A percentile compares a stretch with the other conserved stretches of the same genome.
These are phyloP conservation scores for Skeletonema costatum DNA, from an alignment of 108 stramenopile genomes.

Conservation along the genomic window DNA sequence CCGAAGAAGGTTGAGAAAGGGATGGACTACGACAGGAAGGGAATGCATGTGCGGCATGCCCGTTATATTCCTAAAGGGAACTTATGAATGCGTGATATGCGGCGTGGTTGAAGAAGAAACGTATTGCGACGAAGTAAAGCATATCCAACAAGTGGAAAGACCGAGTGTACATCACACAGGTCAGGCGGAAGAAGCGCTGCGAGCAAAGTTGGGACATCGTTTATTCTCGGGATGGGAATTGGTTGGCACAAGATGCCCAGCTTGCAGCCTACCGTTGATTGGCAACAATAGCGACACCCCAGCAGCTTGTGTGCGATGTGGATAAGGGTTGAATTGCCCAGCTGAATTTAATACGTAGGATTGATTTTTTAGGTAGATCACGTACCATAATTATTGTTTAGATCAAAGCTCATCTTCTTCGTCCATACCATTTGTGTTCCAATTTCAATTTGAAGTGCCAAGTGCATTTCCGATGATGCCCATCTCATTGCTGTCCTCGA, in stretches of 20 bases:
- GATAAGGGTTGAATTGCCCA: background rate
- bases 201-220: background rate
- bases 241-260: background rate
- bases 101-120: conserved; percentile 1
- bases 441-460: conserved; percentile 3
- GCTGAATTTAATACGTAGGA: background rate
- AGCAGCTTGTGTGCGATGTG: background rate
- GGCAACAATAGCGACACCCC: background rate
- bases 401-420: conserved; percentile 3
- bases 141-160: background rate
- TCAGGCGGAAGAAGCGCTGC: background rate
- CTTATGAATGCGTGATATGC: conserved; percentile 7
- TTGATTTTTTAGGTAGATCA: background rate
- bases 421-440: background rate
- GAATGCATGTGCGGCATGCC: conserved; percentile 12
- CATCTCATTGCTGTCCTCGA: background rate
- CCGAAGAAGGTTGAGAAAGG: background rate
- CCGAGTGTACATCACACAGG: background rate
- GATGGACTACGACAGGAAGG: background rate
- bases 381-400: background rate
- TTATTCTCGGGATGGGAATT: conserved; percentile 4
- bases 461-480: conserved; percentile 1
- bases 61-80: background rate
- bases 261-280: conserved; percentile 8
- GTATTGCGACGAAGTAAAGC: background rate